These are phyloP conservation scores for Kwoniella newhampshirensis DNA, from an alignment of 768 basidiomycete species.

Conservation along the genomic window DNA sequence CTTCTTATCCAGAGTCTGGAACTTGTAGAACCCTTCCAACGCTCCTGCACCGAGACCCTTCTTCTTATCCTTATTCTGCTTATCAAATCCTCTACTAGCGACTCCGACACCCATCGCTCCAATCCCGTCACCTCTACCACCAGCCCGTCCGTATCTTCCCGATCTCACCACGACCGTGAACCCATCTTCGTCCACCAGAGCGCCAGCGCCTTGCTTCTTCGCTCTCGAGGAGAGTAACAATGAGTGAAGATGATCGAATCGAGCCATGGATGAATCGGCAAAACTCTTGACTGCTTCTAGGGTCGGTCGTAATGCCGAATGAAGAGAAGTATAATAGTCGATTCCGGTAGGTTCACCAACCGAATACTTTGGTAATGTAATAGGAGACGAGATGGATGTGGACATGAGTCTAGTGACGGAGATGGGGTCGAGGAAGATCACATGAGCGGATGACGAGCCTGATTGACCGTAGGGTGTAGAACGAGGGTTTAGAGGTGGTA, in stretches of 20 bases:
- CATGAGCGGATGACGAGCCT: slow-evolving; percentile 61
- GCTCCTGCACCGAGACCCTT: slow-evolving; percentile 62
- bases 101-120: slow-evolving; percentile 73
- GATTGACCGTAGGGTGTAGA: slow-evolving; percentile 62
- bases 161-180: slow-evolving; percentile 93
- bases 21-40: slow-evolving; percentile 71
- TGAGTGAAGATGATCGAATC: slow-evolving; percentile 71
- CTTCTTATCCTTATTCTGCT: slow-evolving; percentile 55
- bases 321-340: slow-evolving; percentile 66
- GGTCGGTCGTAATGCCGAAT: slow-evolving; percentile 70
- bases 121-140: slow-evolving; percentile 70
- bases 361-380: slow-evolving; percentile 56
- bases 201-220: slow-evolving; percentile 65
- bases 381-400: slow-evolving; percentile 41
- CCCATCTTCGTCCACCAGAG: slow-evolving; percentile 88
- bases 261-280: slow-evolving; percentile 72
- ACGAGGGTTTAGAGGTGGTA: slow-evolving; percentile 63
- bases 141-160: slow-evolving; percentile 81
- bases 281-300: slow-evolving; percentile 72
- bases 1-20: slow-evolving; percentile 88
- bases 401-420: slow-evolving; percentile 68
- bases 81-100: slow-evolving; percentile 62
- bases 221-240: slow-evolving; percentile 34
- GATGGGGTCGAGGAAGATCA: slow-evolving; percentile 69
- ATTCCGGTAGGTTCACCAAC: slow-evolving; percentile 68